A percentile compares a stretch with the other conserved stretches of the same genome.
Conservation (phyloP, 257 asterid genomes). For the Misopates orontium region DNA sequence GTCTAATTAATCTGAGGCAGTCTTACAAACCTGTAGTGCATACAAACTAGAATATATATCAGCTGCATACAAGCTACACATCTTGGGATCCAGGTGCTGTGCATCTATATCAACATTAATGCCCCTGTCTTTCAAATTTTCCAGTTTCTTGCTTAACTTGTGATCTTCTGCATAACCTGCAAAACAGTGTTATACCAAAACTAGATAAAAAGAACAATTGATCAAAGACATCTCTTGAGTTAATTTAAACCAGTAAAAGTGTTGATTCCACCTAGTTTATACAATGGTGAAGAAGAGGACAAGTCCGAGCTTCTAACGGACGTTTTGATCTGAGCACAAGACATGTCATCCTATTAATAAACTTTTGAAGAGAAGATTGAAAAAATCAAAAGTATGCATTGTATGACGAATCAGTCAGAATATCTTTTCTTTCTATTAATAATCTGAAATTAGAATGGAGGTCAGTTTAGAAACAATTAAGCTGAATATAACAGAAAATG, state of each 20-base stretch:
- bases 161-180: conserved; percentile 47
- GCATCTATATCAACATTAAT: conserved; percentile 72
- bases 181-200: conserved; percentile 26
- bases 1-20: conserved; percentile 22
- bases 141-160: conserved; percentile 31
- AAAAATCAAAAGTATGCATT: not conserved
- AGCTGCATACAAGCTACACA: conserved; percentile 90
- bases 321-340: conserved; percentile 10
- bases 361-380: not conserved
- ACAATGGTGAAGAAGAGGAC: conserved; percentile 1
- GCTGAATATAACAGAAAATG: not conserved
- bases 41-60: conserved; percentile 66
- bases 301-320: conserved; percentile 11
- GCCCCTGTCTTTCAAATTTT: conserved; percentile 46
- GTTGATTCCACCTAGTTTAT: too few species aligned
- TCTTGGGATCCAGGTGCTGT: conserved; percentile 72
- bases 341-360: not conserved
- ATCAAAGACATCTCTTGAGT: not conserved
- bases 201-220: conserved; percentile 1
- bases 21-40: conserved; percentile 67
- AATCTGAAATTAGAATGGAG: not conserved
- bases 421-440: not conserved
- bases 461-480: not conserved
- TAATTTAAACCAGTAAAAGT: too few species aligned
- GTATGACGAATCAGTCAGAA: conserved; percentile 10